These are phyloP conservation scores for Brassica incana DNA, from an alignment of 345 rosid species.

Conservation along the genomic window DNA sequence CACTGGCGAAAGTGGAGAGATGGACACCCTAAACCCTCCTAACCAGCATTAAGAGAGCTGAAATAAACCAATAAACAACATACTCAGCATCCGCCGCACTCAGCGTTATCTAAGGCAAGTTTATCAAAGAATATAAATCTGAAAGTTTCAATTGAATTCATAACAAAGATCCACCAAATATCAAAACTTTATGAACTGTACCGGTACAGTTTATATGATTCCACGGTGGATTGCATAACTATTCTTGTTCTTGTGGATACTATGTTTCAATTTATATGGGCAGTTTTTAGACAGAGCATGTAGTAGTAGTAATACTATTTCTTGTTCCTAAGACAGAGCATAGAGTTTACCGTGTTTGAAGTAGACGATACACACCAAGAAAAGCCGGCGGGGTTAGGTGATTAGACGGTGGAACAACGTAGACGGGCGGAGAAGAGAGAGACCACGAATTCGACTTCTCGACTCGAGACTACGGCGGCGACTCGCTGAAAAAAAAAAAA, in stretches of 20 bases:
- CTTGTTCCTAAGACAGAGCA: constrained; percentile 6
- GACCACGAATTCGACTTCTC: constrained; percentile 21
- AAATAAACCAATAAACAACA: constrained; percentile 3
- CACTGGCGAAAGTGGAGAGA: constrained; percentile 1
- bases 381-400: not conserved
- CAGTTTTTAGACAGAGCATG: not conserved
- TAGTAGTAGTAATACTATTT: not conserved
- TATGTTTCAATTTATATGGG: not conserved
- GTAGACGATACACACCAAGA: not conserved
- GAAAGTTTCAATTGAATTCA: not conserved
- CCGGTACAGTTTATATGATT: not conserved
- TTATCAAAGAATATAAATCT: not conserved
- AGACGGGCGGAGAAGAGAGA: constrained; percentile 26
- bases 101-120: not conserved
- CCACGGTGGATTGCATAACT: not conserved
- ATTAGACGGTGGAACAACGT: constrained; percentile 20
- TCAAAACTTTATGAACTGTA: not conserved
- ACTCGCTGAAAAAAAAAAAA: not conserved
- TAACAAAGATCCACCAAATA: not conserved
- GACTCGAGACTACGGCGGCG: constrained; percentile 25
- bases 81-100: too few species aligned
- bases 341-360: constrained; percentile 10
- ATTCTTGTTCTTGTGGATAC: not conserved
- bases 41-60: not conserved
- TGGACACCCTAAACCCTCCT: constrained; percentile 10